Evolutionary conservation across 371 early-diverging fungal species (phyloP), one percentile per base, ranked within the genome.

Genomic region (Catenaria anguillulae): DNA sequence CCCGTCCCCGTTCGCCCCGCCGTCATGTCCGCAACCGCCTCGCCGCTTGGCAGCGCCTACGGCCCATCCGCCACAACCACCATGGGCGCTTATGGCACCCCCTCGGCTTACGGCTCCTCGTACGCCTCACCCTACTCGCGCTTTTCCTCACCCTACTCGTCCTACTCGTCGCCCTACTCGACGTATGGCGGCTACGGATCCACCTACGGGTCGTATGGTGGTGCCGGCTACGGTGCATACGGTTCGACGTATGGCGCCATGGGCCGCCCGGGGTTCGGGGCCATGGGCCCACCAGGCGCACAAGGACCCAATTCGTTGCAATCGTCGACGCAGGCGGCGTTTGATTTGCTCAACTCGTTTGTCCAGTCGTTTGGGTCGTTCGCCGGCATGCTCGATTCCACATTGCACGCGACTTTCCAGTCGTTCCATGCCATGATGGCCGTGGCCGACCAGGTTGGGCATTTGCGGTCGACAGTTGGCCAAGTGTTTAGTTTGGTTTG

Each of bases 401-500:
- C 97, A 0, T 92, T 85, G 68, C 87, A 90, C 79, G 95, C 97
- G 24, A 94, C 97, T 0, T 92, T 93, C 72, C 89, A 92, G 12
- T 88, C 89, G 33, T 94, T 94, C 66, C 94, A 94, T 94, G 94
- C 94, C 37, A 90, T 95, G 82, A 84, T 93, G 29, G 96, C 93
- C 40, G 92, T 97, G 17, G 92, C 90, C 31, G 97, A 97, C 62
- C 96, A 97, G 70, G 87, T 94, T 68, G 90, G 92, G 15, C 71
- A 85, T 69, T 70, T 94, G n/a, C 77, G 84, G 21, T 75, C 75
- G 33, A 90, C 89, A 63, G 76, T 96, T 1, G 88, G 92, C 17
- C 81, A 88, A 37, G 75, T 89, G 4, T 72, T 94, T 19, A 82
- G 86, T 33, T 71, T 89, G 2, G 80, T 88, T 63, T 78, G 87